Conservation (phyloP, 306 rosid genomes). For the Trifolium dubium region DNA sequence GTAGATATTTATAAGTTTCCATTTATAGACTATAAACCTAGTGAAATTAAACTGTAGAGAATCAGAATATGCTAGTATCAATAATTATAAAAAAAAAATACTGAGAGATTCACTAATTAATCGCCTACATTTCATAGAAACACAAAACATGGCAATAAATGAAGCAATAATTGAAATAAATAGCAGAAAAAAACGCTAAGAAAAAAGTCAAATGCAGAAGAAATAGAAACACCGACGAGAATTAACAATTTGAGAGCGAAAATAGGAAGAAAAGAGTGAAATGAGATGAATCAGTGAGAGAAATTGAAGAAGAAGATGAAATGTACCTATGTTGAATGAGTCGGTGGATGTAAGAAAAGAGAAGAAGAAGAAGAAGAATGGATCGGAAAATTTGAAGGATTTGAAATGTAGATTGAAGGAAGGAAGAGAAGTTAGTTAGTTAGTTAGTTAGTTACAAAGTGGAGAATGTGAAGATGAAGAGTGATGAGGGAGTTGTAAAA, state of each 20-base stretch:
- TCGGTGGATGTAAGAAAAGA: conserved; percentile 29
- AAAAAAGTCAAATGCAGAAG: conserved; percentile 26
- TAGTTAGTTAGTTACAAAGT: conserved; percentile 33
- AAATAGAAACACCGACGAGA: conserved; percentile 25
- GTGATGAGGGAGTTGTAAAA: conserved; percentile 46
- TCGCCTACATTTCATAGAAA: conserved; percentile 43
- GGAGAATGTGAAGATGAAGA: conserved; percentile 42
- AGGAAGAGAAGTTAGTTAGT: conserved; percentile 25
- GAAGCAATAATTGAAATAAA: conserved; percentile 10
- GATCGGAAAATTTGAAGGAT: conserved; percentile 53
- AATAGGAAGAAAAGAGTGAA: not conserved
- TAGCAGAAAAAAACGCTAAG: not conserved
- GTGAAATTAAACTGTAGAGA: not conserved
- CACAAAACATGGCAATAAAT: conserved; percentile 23
- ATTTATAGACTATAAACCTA: conserved; percentile 19
- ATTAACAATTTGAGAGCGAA: not conserved
- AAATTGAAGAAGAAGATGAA: not conserved
- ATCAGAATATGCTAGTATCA: not conserved
- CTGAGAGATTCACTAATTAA: conserved; percentile 30
- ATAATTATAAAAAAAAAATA: not conserved
- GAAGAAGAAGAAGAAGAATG: conserved; percentile 40
- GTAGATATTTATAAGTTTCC: not conserved
- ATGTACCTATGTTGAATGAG: conserved; percentile 44
- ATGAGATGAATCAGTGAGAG: conserved; percentile 32
- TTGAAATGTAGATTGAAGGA: conserved; percentile 45